phyloP scores from a whole-genome alignment of 2,329 filamentous ascomycete species.

The Pseudogymnoascus sp. region DNA sequence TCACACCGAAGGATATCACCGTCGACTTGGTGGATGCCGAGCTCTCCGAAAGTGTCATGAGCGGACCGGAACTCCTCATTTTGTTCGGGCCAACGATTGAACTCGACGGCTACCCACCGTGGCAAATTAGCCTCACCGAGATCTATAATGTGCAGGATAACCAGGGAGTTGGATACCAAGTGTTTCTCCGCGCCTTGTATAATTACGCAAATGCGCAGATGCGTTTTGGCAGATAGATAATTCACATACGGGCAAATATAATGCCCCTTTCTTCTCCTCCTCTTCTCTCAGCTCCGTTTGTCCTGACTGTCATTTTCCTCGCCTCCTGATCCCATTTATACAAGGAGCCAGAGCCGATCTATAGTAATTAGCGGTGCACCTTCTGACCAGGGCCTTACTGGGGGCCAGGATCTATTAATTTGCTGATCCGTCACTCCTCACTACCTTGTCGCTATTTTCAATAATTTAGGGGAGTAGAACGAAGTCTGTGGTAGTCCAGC shows the following conservation, averaged over 20 bases:
- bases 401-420: constrained; percentile 43
- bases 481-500: neutral
- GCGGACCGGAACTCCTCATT: constrained; percentile 82
- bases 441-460: constrained; percentile 45
- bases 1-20: constrained; percentile 73
- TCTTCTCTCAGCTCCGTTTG: neutral
- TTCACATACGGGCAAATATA: constrained; percentile 1
- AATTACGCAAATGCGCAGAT: constrained; percentile 84
- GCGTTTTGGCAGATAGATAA: constrained; percentile 58
- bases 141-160: constrained; percentile 77
- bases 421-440: constrained; percentile 54
- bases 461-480: neutral
- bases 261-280: neutral
- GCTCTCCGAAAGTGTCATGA: constrained; percentile 68
- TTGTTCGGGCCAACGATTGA: constrained; percentile 78
- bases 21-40: constrained; percentile 83
- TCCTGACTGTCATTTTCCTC: constrained; percentile 33
- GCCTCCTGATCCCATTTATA: constrained; percentile 55
- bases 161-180: constrained; percentile 82
- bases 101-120: constrained; percentile 87
- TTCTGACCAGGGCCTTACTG: constrained; percentile 61
- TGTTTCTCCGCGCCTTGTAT: constrained; percentile 77
- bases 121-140: constrained; percentile 91
- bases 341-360: constrained; percentile 61
- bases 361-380: constrained; percentile 75